phyloP scores from a whole-genome alignment of 768 basidiomycete species.

The Mycena rosella region DNA sequence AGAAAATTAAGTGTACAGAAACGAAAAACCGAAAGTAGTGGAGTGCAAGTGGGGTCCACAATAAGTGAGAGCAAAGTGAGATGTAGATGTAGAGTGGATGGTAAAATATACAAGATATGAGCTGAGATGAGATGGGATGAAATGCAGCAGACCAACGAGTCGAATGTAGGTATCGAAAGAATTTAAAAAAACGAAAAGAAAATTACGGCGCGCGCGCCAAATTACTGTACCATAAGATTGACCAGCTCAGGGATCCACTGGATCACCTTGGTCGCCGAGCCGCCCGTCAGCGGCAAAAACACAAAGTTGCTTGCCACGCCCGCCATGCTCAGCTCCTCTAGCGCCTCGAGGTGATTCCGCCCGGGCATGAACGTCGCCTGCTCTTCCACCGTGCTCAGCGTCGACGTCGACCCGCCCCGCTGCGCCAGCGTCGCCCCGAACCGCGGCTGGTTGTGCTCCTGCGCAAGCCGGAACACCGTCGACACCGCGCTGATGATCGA shows the following conservation, averaged over 20 bases:
- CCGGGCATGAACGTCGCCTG: slow-evolving; percentile 57
- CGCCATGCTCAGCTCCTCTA: slow-evolving; percentile 81
- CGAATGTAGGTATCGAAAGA: too few species aligned
- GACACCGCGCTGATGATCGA: slow-evolving; percentile 78
- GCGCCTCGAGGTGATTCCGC: slow-evolving; percentile 65
- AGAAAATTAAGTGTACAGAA: too few species aligned
- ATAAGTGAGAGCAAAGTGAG: slow-evolving; percentile 20
- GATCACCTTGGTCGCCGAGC: slow-evolving; percentile 73
- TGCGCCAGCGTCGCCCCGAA: slow-evolving; percentile 40
- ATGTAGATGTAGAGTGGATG: background rate
- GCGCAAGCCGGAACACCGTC: slow-evolving; percentile 79
- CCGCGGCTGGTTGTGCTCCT: slow-evolving; percentile 58
- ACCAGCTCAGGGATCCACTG: slow-evolving; percentile 81
- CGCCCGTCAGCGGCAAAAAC: slow-evolving; percentile 70
- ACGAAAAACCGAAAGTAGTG: background rate
- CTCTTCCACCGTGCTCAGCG: slow-evolving; percentile 75
- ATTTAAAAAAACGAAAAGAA: slow-evolving; percentile 12
- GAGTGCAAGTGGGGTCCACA: slow-evolving; percentile 6
- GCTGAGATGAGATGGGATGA: background rate
- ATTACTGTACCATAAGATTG: slow-evolving; percentile 60
- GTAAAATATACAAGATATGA: slow-evolving; percentile 13
- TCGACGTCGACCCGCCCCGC: slow-evolving; percentile 65
- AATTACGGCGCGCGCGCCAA: slow-evolving; percentile 29
- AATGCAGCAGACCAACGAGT: background rate
- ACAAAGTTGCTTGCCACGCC: slow-evolving; percentile 80